Conservation (phyloP, 257 asterid species). For the Voacanga thouarsii region DNA sequence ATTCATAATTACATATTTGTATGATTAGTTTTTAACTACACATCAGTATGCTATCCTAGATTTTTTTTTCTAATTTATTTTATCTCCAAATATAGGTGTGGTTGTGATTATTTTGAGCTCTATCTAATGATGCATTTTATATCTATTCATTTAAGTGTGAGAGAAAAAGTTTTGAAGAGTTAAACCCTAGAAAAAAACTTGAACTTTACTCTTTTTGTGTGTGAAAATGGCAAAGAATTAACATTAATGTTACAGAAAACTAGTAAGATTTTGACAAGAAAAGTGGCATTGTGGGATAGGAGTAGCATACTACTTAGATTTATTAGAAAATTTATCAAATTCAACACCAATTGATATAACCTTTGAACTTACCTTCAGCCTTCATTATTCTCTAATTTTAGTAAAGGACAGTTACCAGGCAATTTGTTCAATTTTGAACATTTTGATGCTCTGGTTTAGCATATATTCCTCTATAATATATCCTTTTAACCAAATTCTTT, state of each 20-base stretch:
- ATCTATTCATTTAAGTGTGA: not conserved
- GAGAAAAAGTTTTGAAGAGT: not conserved
- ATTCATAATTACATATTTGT: not conserved
- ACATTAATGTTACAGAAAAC: not conserved
- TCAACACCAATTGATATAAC: not conserved
- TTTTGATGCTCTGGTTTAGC: conserved; percentile 6
- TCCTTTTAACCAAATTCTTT: conserved; percentile 13
- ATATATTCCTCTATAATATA: not conserved
- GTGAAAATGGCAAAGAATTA: not conserved
- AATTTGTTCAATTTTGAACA: not conserved
- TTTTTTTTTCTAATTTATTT: no score
- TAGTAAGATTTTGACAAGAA: not conserved
- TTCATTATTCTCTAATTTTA: conserved; percentile 12
- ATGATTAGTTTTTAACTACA: not conserved
- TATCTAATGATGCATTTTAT: not conserved
- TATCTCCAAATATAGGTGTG: not conserved
- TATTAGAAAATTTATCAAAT: not conserved
- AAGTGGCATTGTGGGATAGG: not conserved
- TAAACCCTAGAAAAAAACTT: not conserved
- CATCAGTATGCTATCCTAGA: not conserved
- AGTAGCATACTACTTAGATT: no score
- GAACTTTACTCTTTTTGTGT: not conserved
- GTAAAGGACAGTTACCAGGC: conserved; percentile 56
- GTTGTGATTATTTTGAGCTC: not conserved
- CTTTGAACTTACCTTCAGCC: not conserved